Evolutionary conservation across 106 monocot species (phyloP).

Genomic region (Triglochin maritima): DNA sequence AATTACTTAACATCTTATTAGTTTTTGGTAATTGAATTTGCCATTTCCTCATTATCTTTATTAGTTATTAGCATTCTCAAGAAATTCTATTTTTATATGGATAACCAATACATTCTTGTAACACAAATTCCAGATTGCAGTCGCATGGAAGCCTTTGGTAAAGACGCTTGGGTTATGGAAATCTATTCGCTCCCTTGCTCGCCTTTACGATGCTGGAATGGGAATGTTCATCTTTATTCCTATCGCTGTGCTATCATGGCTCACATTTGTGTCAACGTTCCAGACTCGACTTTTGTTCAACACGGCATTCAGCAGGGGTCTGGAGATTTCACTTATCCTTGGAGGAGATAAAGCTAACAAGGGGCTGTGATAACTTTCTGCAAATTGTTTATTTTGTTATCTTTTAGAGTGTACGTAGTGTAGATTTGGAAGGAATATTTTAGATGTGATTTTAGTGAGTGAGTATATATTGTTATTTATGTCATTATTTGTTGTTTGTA

Average conservation of each 20-base stretch:
- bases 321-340: constrained; percentile 96
- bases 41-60: too few species aligned
- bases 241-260: constrained; percentile 73
- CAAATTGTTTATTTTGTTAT: too few species aligned
- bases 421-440: too few species aligned
- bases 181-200: constrained; percentile 68
- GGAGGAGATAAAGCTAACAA: constrained; percentile 89
- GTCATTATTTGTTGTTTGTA: too few species aligned
- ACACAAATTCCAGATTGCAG: constrained; percentile 46
- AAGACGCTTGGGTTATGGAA: constrained; percentile 70
- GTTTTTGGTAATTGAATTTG: too few species aligned
- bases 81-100: too few species aligned
- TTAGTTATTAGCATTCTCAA: too few species aligned
- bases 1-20: too few species aligned
- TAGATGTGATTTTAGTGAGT: too few species aligned
- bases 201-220: constrained; percentile 87
- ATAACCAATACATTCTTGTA: too few species aligned
- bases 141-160: constrained; percentile 75
- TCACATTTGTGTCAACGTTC: constrained; percentile 90
- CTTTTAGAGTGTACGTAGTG: too few species aligned
- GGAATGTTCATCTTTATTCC: constrained; percentile 89
- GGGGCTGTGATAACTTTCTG: constrained; percentile 28
- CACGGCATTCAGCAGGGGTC: constrained; percentile 90
- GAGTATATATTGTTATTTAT: too few species aligned
- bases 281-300: constrained; percentile 87